Evolutionary conservation across 345 rosid genomes (phyloP).

Genomic region (Acer yangbiense): DNA sequence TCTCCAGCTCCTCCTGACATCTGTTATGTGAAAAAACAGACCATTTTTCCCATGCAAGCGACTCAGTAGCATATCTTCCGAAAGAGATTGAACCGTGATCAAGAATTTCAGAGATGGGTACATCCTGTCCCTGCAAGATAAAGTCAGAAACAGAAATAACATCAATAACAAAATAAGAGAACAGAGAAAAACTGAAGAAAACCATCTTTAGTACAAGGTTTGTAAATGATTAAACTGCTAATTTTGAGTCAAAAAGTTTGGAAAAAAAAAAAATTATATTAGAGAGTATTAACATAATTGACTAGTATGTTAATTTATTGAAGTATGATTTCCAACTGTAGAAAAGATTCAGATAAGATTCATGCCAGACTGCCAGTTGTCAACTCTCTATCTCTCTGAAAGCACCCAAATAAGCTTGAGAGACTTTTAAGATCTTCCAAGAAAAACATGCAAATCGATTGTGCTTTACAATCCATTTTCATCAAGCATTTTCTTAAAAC

Average conservation of each 20-base stretch:
- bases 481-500: neutral
- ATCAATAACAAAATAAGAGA: neutral
- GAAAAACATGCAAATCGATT: neutral
- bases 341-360: neutral
- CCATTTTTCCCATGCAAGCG: constrained; percentile 32
- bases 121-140: constrained; percentile 7
- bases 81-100: constrained; percentile 28
- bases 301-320: too few species aligned
- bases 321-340: too few species aligned
- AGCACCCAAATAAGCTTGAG: neutral
- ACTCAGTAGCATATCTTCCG: constrained; percentile 28
- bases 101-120: constrained; percentile 9
- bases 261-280: too few species aligned
- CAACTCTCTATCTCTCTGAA: neutral
- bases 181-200: neutral
- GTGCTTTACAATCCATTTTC: neutral
- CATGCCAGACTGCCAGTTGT: neutral
- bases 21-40: constrained; percentile 31
- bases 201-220: neutral
- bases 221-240: neutral
- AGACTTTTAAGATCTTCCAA: neutral
- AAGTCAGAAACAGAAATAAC: neutral
- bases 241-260: neutral
- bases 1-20: constrained; percentile 26
- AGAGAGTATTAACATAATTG: too few species aligned